Evolutionary conservation across 2,329 filamentous ascomycete species (phyloP), one percentile per base, ranked within the genome.

Genomic region (Didymella segeticola): DNA sequence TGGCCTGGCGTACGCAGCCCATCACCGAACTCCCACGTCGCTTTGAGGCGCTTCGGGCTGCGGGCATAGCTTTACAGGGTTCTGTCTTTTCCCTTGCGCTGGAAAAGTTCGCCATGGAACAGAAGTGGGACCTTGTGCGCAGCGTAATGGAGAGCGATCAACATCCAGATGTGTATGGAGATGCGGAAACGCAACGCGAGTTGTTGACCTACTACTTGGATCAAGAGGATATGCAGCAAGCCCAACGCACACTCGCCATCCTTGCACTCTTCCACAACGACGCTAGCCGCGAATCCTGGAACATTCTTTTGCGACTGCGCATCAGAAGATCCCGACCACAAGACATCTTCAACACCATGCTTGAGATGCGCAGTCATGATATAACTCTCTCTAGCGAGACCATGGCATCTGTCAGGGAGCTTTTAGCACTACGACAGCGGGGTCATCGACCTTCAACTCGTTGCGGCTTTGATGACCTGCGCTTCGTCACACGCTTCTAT

Each of bases 21-120:
- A 72, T 85, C 0, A 75, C 81, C 26, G 82, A 80, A 6, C 77
- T 95, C n/a, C 67, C 79, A 20, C 70, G 77, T 1, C 84, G 85
- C 26, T 81, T 96, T 22, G 71, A 80, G 22, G 81, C 85, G 47
- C 78, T 96, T 3, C 78, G 83, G 55, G 76, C 80, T 45, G 77
- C 84, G 5, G 86, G 85, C 0, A 89, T 96, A 25, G 78, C 79
- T 0, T 78, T 91, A 23, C 81, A 83, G 4, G 74, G 80, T 5
- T 86, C 84, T 4, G 80, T 83, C 2, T 96, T 91, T 67, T 82
- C 85, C 37, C 81, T 82, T 34, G 80, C 89, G 9, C 66, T 96
- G 5, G 79, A 84, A 33, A 83, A 85, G 50, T 84, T 95, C 51
- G 87, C 87, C 4, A 73, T 73, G 17, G 78, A 82, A 27, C 79